These are phyloP conservation scores for Tetracladium setigerum DNA, from an alignment of 495 filamentous ascomycete genomes.

Conservation along the genomic window DNA sequence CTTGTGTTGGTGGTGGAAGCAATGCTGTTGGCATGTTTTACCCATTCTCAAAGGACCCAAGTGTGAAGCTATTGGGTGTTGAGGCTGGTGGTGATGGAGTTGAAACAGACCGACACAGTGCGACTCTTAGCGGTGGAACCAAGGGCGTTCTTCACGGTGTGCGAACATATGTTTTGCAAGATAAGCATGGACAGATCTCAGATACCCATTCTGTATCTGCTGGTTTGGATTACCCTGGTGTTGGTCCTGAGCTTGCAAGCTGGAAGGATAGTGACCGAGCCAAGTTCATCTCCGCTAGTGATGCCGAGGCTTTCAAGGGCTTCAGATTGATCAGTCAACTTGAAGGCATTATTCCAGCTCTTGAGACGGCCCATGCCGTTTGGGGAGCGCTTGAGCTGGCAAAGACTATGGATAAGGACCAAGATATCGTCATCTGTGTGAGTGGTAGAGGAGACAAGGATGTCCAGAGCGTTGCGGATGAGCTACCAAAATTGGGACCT, in stretches of 20 bases:
- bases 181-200: constrained; percentile 82
- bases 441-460: constrained; percentile 95
- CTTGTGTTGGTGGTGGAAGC: constrained; percentile 89
- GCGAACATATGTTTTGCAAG: constrained; percentile 89
- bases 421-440: constrained; percentile 92
- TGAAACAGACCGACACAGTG: constrained; percentile 80
- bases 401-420: constrained; percentile 79
- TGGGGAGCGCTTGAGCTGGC: constrained; percentile 83
- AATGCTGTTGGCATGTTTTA: constrained; percentile 96
- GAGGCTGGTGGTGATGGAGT: constrained; percentile 95
- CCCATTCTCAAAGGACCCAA: constrained; percentile 78
- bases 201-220: constrained; percentile 97
- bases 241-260: constrained; percentile 80
- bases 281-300: constrained; percentile 84
- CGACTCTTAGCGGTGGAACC: constrained; percentile 76
- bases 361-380: constrained; percentile 91
- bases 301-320: constrained; percentile 84
- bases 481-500: constrained; percentile 81
- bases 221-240: constrained; percentile 93
- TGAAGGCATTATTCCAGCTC: constrained; percentile 93
- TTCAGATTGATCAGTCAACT: constrained; percentile 76
- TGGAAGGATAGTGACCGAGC: constrained; percentile 91
- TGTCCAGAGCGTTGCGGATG: constrained; percentile 95
- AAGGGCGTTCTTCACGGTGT: constrained; percentile 96
- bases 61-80: constrained; percentile 84